A percentile compares a stretch with the other conserved stretches of the same genome.
phyloP scores from a whole-genome alignment of 495 filamentous ascomycete genomes.

The Penicillium parvum region DNA sequence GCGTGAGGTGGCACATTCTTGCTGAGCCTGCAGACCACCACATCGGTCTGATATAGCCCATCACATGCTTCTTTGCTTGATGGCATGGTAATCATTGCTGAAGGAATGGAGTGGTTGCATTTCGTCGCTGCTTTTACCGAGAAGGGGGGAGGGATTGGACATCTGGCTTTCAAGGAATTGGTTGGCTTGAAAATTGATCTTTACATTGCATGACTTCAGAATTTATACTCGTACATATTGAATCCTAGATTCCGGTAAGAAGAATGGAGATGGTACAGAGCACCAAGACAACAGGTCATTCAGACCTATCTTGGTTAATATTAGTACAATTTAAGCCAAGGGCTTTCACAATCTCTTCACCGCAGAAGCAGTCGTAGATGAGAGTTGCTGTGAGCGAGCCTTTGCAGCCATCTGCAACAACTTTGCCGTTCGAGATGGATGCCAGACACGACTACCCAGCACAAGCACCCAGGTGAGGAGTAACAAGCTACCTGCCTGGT shows the following conservation, averaged over 20 bases:
- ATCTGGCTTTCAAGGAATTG: no score
- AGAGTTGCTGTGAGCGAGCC: slow-evolving; percentile 29
- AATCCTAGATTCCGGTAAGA: slow-evolving; percentile 3
- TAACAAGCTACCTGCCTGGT: slow-evolving; percentile 88
- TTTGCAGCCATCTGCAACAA: slow-evolving; percentile 44
- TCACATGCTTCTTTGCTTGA: no score
- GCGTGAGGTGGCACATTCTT: not conserved
- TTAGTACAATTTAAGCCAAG: slow-evolving; percentile 10
- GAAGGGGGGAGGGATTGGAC: no score
- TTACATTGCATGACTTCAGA: slow-evolving; percentile 8
- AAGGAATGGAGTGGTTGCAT: no score
- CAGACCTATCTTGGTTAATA: slow-evolving; percentile 10
- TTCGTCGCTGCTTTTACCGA: no score
- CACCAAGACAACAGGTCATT: slow-evolving; percentile 4
- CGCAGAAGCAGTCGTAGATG: slow-evolving; percentile 22
- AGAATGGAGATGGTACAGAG: slow-evolving; percentile 28
- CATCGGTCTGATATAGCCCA: no score
- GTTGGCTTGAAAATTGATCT: no score
- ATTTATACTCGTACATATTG: slow-evolving; percentile 12
- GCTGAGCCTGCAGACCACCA: no score
- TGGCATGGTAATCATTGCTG: no score
- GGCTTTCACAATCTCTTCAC: slow-evolving; percentile 27
- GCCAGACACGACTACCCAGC: slow-evolving; percentile 60
- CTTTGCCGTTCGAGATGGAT: slow-evolving; percentile 48
- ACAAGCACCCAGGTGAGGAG: slow-evolving; percentile 78